A percentile compares a stretch with the other conserved stretches of the same genome.
Conservation (phyloP, 352 stramenopile genomes). For the Phytopythium chamaehyphon region DNA sequence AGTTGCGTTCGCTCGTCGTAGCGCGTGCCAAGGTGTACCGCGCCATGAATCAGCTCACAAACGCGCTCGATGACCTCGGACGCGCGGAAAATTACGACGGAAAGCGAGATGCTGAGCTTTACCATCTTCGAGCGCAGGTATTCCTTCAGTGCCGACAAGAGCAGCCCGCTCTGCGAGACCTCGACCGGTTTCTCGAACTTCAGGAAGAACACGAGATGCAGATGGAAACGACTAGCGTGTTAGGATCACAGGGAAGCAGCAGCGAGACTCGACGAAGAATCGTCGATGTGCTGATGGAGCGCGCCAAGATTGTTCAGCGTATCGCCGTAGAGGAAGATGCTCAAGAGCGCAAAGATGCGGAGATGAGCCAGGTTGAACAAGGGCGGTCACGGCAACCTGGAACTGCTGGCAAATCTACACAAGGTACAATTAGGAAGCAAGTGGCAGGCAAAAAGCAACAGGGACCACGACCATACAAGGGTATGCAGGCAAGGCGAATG, state of each 20-base stretch:
- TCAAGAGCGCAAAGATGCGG: conserved; percentile 36
- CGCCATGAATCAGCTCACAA: conserved; percentile 46
- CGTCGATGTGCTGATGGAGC: conserved; percentile 56
- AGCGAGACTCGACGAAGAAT: conserved; percentile 19
- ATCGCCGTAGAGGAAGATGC: conserved; percentile 52
- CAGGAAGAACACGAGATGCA: conserved; percentile 39
- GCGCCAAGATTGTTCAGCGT: conserved; percentile 45
- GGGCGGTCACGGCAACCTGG: conserved; percentile 15
- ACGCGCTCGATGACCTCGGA: conserved; percentile 51
- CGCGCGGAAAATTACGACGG: conserved; percentile 40
- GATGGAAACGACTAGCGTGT: conserved; percentile 14
- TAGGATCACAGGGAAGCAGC: background rate
- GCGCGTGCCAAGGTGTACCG: conserved; percentile 48
- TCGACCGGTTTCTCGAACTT: conserved; percentile 69
- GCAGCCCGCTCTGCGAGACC: conserved; percentile 38
- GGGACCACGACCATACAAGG: conserved; percentile 11
- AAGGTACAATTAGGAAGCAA: background rate
- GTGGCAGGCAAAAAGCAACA: background rate
- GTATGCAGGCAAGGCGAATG: conserved; percentile 33
- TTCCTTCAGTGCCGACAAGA: conserved; percentile 45
- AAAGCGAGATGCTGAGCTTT: conserved; percentile 52
- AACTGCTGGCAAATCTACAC: background rate
- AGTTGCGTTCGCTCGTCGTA: conserved; percentile 46
- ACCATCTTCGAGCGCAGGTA: conserved; percentile 53
- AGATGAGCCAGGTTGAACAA: conserved; percentile 42